These are phyloP conservation scores for Helichrysum umbraculigerum DNA, from an alignment of 129 eudicot species.

Conservation along the genomic window DNA sequence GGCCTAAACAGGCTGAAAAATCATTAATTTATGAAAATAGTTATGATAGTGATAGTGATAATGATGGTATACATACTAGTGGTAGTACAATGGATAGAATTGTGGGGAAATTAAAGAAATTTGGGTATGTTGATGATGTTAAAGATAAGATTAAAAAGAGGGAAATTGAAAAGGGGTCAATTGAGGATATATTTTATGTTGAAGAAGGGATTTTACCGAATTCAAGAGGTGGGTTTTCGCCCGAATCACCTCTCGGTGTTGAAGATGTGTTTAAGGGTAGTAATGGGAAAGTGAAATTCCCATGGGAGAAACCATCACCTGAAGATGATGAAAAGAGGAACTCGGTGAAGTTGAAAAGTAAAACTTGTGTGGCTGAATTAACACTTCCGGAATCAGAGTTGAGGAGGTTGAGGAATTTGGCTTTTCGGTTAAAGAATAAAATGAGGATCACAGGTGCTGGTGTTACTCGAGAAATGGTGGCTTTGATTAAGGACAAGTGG, in stretches of 20 bases:
- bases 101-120: constrained; percentile 72
- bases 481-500: constrained; percentile 76
- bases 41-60: constrained; percentile 37
- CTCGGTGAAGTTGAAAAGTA: constrained; percentile 59
- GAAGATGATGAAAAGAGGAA: constrained; percentile 39
- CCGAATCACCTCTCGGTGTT: constrained; percentile 54
- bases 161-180: constrained; percentile 76
- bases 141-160: constrained; percentile 35
- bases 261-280: constrained; percentile 48
- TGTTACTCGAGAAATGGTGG: constrained; percentile 76
- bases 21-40: constrained; percentile 35
- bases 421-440: constrained; percentile 61
- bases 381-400: constrained; percentile 81
- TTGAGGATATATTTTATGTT: constrained; percentile 82
- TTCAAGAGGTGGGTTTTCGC: constrained; percentile 84
- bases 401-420: constrained; percentile 65
- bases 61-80: constrained; percentile 35
- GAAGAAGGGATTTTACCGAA: constrained; percentile 90
- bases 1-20: constrained; percentile 43
- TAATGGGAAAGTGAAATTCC: constrained; percentile 66
- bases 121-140: constrained; percentile 69
- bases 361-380: constrained; percentile 75
- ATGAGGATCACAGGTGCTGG: constrained; percentile 72
- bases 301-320: constrained; percentile 72
- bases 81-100: constrained; percentile 92